phyloP scores from a whole-genome alignment of 2,329 filamentous ascomycete genomes.

The Venturia aucupariae region DNA sequence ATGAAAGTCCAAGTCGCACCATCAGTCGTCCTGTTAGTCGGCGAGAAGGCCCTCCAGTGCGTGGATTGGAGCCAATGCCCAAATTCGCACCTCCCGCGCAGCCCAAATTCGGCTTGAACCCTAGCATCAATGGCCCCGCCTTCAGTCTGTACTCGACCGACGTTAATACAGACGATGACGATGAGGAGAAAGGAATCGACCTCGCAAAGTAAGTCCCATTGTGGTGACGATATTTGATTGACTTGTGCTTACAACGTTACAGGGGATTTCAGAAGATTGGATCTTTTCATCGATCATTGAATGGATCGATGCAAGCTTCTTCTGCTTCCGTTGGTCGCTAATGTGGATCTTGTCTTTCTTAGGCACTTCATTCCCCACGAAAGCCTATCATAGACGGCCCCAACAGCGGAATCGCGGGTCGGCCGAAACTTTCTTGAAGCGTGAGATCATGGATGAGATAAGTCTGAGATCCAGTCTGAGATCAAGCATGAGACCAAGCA shows the following conservation, averaged over 20 bases:
- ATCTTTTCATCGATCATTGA: constrained; percentile 8
- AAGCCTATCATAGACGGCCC: neutral
- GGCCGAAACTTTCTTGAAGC: neutral
- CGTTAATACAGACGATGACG: constrained; percentile 1
- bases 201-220: constrained; percentile 9
- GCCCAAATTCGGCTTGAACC: constrained; percentile 6
- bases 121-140: constrained; percentile 3
- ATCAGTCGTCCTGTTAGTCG: constrained; percentile 15
- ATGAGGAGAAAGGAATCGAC: constrained; percentile 13
- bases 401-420: neutral
- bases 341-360: too few species aligned
- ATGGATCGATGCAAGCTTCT: constrained; percentile 9
- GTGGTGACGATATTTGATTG: neutral
- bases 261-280: constrained; percentile 15
- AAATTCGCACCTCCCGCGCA: constrained; percentile 9
- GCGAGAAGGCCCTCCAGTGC: constrained; percentile 8
- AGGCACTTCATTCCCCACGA: neutral
- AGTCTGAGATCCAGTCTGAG: too few species aligned
- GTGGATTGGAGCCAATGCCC: neutral
- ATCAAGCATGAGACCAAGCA: too few species aligned
- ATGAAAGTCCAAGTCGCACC: constrained; percentile 15
- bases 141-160: neutral
- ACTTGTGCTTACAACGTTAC: neutral
- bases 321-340: constrained; percentile 6
- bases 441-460: neutral